These are phyloP conservation scores for Helichrysum umbraculigerum DNA, from an alignment of 129 eudicot genomes.

Conservation along the genomic window DNA sequence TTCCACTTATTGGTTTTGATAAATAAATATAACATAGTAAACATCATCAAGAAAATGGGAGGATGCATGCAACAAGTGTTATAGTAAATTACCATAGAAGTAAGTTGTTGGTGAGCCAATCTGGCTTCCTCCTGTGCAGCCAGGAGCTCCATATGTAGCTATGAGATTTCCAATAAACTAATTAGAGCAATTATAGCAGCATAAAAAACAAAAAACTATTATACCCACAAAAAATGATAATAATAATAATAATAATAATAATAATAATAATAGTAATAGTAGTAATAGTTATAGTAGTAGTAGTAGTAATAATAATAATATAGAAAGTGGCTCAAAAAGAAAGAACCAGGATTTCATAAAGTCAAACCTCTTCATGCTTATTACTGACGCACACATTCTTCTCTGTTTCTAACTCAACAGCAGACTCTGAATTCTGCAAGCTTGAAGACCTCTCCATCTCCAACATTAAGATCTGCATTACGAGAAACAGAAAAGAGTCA, in stretches of 20 bases:
- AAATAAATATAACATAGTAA: neutral
- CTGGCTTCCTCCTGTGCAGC: conserved; percentile 73
- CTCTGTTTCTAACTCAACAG: conserved; percentile 58
- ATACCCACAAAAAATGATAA: neutral
- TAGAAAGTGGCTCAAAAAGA: neutral
- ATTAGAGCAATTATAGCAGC: conserved; percentile 4
- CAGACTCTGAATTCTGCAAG: conserved; percentile 55
- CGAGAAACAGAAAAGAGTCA: conserved; percentile 3
- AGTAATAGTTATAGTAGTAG: too few relatives aligned
- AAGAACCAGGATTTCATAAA: conserved; percentile 15
- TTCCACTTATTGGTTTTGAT: neutral
- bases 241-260: neutral
- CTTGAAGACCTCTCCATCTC: conserved; percentile 78
- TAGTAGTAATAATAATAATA: neutral
- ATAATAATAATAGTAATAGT: neutral
- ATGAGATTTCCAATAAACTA: conserved; percentile 11
- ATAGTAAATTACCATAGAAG: conserved; percentile 32
- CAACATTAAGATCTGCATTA: conserved; percentile 57
- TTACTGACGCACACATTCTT: conserved; percentile 45
- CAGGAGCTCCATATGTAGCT: conserved; percentile 64
- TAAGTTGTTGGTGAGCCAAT: conserved; percentile 46
- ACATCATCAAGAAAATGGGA: conserved; percentile 15
- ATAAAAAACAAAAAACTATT: neutral
- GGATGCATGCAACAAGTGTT: conserved; percentile 25
- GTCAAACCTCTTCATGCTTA: conserved; percentile 71